A percentile compares a stretch with the other conserved stretches of the same genome.
Evolutionary conservation across 192 early-diverging fungal genomes (phyloP).

Genomic region (Irineochytrium annulatum): DNA sequence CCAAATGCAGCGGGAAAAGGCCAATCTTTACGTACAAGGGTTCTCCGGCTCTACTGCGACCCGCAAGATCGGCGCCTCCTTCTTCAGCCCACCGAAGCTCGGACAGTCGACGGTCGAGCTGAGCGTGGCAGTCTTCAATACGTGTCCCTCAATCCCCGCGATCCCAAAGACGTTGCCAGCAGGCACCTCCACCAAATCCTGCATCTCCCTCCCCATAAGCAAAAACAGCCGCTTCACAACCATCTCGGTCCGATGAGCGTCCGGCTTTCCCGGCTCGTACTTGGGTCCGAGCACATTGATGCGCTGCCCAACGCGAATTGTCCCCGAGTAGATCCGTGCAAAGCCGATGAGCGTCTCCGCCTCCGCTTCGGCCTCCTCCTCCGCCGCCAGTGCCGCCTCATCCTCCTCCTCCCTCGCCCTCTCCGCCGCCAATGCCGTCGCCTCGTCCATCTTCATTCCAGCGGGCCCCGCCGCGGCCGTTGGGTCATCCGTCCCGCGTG

Average conservation of each 20-base stretch:
- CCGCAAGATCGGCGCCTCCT: slow-evolving; percentile 86
- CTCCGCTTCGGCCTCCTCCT: slow-evolving; percentile 26
- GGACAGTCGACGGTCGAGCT: slow-evolving; percentile 67
- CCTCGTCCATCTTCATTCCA: slow-evolving; percentile 15
- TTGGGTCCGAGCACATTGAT: slow-evolving; percentile 92
- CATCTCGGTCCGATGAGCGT: slow-evolving; percentile 55
- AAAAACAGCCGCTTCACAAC: slow-evolving; percentile 78
- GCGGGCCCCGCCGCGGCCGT: slow-evolving; percentile 15
- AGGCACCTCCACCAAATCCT: slow-evolving; percentile 73
- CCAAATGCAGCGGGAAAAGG: slow-evolving; percentile 16
- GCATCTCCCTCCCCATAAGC: slow-evolving; percentile 96
- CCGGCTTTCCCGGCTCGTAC: slow-evolving; percentile 64
- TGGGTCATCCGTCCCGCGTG: slow-evolving; percentile 21
- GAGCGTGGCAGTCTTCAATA: slow-evolving; percentile 95
- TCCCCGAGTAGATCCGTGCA: slow-evolving; percentile 88
- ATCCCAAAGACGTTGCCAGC: slow-evolving; percentile 98
- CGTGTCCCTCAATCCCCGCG: slow-evolving; percentile 72
- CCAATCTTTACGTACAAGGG: slow-evolving; percentile 47
- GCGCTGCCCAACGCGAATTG: slow-evolving; percentile 77
- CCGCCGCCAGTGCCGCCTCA: slow-evolving; percentile 7
- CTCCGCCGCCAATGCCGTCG: slow-evolving; percentile 6
- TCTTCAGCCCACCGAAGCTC: slow-evolving; percentile 68
- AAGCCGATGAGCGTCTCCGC: slow-evolving; percentile 40
- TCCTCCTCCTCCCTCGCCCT: not conserved
- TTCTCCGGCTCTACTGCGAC: slow-evolving; percentile 93